Conservation (phyloP, 805 yeast genomes). For the Teunomyces panamensis region DNA sequence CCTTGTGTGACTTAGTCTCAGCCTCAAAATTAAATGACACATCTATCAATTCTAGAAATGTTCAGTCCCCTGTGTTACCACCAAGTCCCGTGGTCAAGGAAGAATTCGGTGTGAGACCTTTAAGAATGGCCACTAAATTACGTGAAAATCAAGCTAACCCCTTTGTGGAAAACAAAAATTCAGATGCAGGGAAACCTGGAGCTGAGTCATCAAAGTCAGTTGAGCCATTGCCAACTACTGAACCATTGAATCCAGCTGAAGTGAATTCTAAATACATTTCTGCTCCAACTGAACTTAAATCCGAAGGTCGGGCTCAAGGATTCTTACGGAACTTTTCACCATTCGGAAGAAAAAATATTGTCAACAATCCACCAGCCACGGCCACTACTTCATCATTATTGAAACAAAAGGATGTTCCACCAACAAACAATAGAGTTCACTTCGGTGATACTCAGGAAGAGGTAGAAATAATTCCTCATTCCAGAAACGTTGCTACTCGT, state of each 20-base stretch:
- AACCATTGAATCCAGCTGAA: background rate
- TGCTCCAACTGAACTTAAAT: constrained; percentile 5
- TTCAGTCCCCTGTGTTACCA: constrained; percentile 4
- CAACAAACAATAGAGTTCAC: constrained; percentile 1
- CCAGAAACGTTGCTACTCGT: background rate
- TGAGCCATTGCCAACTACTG: background rate
- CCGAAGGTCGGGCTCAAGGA: constrained; percentile 4
- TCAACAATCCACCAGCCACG: background rate
- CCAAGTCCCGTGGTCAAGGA: constrained; percentile 10
- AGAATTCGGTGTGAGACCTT: constrained; percentile 55
- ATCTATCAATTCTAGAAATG: constrained; percentile 8
- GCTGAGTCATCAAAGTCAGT: background rate
- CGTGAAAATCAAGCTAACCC: constrained; percentile 15
- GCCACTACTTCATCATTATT: background rate
- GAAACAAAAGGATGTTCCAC: constrained; percentile 1
- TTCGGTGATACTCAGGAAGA: background rate
- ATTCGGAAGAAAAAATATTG: constrained; percentile 5
- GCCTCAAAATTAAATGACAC: constrained; percentile 43
- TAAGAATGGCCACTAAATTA: constrained; percentile 62
- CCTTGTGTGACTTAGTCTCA: constrained; percentile 59
- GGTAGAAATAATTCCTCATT: background rate
- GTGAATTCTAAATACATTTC: background rate
- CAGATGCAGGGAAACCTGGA: background rate
- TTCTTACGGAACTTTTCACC: constrained; percentile 14
- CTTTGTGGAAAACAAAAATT: background rate